Percentiles rank a stretch among this genome's conserved stretches.
phyloP scores from a whole-genome alignment of 2,329 filamentous ascomycete genomes.

The Cladobotryum protrusum region DNA sequence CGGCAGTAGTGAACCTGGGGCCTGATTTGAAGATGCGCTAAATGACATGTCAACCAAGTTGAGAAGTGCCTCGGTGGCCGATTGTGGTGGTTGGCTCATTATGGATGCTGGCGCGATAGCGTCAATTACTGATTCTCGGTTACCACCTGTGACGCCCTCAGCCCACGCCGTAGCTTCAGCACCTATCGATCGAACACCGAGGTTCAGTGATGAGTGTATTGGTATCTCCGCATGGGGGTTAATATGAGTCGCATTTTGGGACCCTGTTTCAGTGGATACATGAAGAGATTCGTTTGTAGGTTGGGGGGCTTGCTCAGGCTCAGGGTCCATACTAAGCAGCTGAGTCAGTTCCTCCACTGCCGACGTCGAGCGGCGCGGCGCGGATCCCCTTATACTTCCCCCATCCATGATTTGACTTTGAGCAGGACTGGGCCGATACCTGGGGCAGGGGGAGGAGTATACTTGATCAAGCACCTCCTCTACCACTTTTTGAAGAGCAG shows the following conservation, averaged over 20 bases:
- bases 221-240: background rate
- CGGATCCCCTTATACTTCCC: background rate
- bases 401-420: background rate
- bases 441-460: too few species aligned
- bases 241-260: background rate
- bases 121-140: background rate
- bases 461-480: too few species aligned
- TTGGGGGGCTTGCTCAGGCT: background rate
- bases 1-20: background rate
- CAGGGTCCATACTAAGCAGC: constrained; percentile 13
- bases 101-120: background rate
- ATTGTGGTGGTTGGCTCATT: background rate
- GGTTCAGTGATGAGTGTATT: background rate
- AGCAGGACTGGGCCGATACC: too few species aligned
- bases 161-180: background rate
- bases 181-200: background rate
- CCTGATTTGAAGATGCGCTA: background rate
- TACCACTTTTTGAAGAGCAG: too few species aligned
- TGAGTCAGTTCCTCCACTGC: constrained; percentile 15
- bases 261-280: background rate
- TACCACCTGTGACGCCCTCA: background rate
- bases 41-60: background rate
- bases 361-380: background rate
- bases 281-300: background rate
- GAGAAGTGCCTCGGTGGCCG: background rate